Conservation (phyloP, 2,329 filamentous ascomycete genomes). For the Sclerotinia sclerotiorum region DNA sequence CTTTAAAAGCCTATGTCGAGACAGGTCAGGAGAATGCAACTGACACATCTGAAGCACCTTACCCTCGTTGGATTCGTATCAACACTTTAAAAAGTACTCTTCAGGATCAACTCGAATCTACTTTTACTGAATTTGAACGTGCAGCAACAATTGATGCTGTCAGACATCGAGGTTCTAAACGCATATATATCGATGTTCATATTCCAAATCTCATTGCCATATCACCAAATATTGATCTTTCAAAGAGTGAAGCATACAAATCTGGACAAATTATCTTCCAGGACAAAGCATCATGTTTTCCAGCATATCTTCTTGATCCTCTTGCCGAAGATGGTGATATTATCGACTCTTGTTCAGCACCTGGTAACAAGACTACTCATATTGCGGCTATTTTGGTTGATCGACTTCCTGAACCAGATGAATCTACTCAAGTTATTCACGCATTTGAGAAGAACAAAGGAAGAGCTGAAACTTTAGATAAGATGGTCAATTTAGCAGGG, state of each 20-base stretch:
- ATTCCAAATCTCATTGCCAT: conserved; percentile 83
- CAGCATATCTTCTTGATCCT: conserved; percentile 80
- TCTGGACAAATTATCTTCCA: conserved; percentile 83
- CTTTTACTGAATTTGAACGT: conserved; percentile 64
- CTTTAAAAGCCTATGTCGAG: conserved; percentile 59
- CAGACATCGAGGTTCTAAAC: conserved; percentile 47
- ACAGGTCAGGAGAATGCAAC: conserved; percentile 49
- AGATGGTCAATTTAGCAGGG: conserved; percentile 80
- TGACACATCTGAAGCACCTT: conserved; percentile 44
- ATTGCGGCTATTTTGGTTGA: conserved; percentile 68
- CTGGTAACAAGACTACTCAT: conserved; percentile 97
- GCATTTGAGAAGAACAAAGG: conserved; percentile 76
- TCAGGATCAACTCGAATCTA: conserved; percentile 69
- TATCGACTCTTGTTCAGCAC: conserved; percentile 91
- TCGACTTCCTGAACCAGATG: conserved; percentile 40
- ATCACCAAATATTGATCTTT: conserved; percentile 69
- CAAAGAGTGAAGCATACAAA: conserved; percentile 70
- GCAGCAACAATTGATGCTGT: conserved; percentile 59
- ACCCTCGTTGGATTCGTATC: conserved; percentile 90
- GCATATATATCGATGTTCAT: conserved; percentile 72
- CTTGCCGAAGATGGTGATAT: conserved; percentile 67
- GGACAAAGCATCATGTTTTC: conserved; percentile 96
- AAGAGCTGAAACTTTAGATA: conserved; percentile 73
- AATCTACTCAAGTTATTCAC: conserved; percentile 54
- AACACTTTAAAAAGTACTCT: conserved; percentile 75